Evolutionary conservation across 2,329 filamentous ascomycete genomes (phyloP).

Genomic region (Penicillium sp.): DNA sequence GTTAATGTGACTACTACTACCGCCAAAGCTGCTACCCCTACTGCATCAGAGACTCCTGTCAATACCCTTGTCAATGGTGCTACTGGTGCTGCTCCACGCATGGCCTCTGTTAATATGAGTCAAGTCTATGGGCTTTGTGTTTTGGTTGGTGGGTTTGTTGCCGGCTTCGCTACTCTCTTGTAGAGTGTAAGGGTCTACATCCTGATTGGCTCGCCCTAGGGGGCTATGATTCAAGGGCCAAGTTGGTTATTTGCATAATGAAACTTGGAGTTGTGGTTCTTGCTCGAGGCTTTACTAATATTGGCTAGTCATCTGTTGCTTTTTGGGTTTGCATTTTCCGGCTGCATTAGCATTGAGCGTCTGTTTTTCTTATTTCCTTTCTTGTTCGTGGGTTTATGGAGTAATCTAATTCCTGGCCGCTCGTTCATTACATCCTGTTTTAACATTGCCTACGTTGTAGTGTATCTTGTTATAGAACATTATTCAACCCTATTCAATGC

Average conservation of each 20-base stretch:
- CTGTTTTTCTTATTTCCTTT: neutral
- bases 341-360: slow-evolving; percentile 21
- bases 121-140: slow-evolving; percentile 57
- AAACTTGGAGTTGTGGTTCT: neutral
- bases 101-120: slow-evolving; percentile 49
- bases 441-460: neutral
- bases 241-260: neutral
- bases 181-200: slow-evolving; percentile 29
- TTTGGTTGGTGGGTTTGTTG: slow-evolving; percentile 55
- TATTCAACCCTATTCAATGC: neutral
- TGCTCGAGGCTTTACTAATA: neutral
- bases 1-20: slow-evolving; percentile 52
- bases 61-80: slow-evolving; percentile 35
- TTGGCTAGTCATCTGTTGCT: neutral
- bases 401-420: neutral
- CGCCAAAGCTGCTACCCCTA: slow-evolving; percentile 41
- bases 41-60: slow-evolving; percentile 32
- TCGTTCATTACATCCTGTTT: neutral
- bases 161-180: slow-evolving; percentile 56
- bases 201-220: neutral
- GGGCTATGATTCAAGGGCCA: neutral
- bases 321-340: slow-evolving; percentile 5
- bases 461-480: neutral
- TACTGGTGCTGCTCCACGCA: slow-evolving; percentile 31
- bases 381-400: slow-evolving; percentile 8